Conservation (phyloP, 169 alveolate species). For the Plasmodium knowlesi region DNA sequence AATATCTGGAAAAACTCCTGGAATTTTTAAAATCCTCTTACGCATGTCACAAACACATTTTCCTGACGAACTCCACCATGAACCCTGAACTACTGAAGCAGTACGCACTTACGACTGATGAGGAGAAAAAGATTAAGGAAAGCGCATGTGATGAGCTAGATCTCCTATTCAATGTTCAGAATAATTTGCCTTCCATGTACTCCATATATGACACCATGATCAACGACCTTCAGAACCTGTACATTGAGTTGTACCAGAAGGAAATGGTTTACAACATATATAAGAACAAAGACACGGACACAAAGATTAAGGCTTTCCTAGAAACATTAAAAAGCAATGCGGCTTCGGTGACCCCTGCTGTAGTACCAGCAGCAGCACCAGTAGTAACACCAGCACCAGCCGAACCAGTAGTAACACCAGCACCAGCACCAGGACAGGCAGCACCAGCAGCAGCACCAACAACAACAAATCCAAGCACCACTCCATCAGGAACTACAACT, state of each 20-base stretch:
- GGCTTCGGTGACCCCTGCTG: not conserved
- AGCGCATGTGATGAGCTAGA: constrained; percentile 11
- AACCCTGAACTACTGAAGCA: not conserved
- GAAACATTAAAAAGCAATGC: not conserved
- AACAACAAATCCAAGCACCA: no score
- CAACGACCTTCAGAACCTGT: not conserved
- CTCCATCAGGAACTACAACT: no score
- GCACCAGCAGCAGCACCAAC: no score
- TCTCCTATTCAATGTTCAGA: constrained; percentile 24
- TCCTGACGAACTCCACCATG: constrained; percentile 21
- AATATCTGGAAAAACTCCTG: constrained; percentile 24
- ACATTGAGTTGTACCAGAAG: constrained; percentile 16
- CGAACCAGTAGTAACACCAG: not conserved
- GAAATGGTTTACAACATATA: constrained; percentile 37
- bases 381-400: not conserved
- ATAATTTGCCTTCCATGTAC: constrained; percentile 42
- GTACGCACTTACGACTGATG: not conserved
- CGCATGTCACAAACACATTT: constrained; percentile 35
- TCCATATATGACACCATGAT: constrained; percentile 12
- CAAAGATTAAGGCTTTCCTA: not conserved
- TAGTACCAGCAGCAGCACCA: not conserved
- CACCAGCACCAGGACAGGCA: no score
- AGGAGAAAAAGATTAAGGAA: not conserved
- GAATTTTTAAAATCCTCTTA: constrained; percentile 16
- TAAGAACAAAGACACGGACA: not conserved